Evolutionary conservation across 2,329 filamentous ascomycete genomes (phyloP), one percentile per base, ranked within the genome.

Genomic region (Pestalotiopsis sp.): DNA sequence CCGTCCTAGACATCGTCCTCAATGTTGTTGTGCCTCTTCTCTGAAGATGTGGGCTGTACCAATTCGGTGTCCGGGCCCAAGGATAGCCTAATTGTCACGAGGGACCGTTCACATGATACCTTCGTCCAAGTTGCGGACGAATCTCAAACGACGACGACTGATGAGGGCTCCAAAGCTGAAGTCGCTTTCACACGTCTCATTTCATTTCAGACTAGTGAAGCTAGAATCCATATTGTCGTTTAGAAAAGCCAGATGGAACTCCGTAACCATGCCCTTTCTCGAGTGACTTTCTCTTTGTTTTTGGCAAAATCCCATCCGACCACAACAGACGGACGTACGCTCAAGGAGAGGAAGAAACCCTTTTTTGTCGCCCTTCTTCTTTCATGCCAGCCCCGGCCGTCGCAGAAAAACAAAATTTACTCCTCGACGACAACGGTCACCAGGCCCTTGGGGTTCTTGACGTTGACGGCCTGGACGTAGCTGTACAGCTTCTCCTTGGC

Each of bases 401-500:
- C 23, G 36, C 25, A 57, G 57, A 58, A 56, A 66, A 11, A 59
- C 66, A 64, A 56, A 70, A 77, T 81, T 87, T 90, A 88, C 82
- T 91, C 89, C 85, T 91, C 90, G 74, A 99, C 95, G 79, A 97
- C 89, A 79, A 92, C 90, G 77, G 96, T 99, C 82, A 93, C 90
- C 78, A 99, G 92, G 85, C 96, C 95, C 93, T 98, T 98, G 85
- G 94, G 91, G 87, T 97, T 93, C 93, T 98, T 97, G 83, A 98
- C 95, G 86, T 98, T 98, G 84, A 99, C 96, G 79, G 96, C 96
- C 91, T 99, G 95, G 78, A 99, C 96, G 87, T 97, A 98, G 85
- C 93, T 96, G 92, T 98, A 99, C 77, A 99, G 92, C 91, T 97
- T 97, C 91, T 99, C 94, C 90, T 97, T 97, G 84, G 97, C 96